Evolutionary conservation across 192 early-diverging fungal genomes (phyloP), one percentile per base, ranked within the genome.

Genomic region (Gamsiella multidivaricata): DNA sequence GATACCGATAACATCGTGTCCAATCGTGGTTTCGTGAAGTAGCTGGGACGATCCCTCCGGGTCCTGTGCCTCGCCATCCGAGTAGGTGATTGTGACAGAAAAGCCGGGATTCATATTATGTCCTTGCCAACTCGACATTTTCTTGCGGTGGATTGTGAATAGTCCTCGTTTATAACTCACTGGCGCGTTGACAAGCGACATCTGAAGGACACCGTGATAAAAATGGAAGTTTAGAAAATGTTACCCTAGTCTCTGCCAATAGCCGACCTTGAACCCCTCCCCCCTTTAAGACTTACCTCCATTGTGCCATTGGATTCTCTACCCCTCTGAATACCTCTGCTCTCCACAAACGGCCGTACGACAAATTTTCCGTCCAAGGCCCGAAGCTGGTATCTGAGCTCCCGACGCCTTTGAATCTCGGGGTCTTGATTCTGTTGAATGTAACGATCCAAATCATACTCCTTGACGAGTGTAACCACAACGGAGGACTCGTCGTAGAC

Each of bases 31-130:
- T 49, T 82, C 80, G 39, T 82, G 72, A 12, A 68, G 15, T 2
- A 76, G 65, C 17, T 76, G 73, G 10, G 73, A 61, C 20, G 73
- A 76, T 41, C 73, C 73, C 41, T 61, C 46, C 5, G 80, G 80
- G 43, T 65, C 61, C 51, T 67, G 63, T 1, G 54, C 60, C 18
- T 82, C 65, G 65, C 85, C 87, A 7, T 86, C 84, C 4, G 75
- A 80, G 61, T 88, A 84, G 11, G 71, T 61, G 29, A 90, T 72
- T 8, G 75, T 71, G 57, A 88, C 86, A 7, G 57, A 56, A 56
- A 91, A 91, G 5, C 89, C 89, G 0, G 89, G 80, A 32, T 87
- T 83, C 50, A 89, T 83, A 45, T 88, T 89, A 58, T 83, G 79
- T 28, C 55, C 76, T 5, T 71, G 65, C 79, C 73, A 83, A 34